Evolutionary conservation across 106 monocot genomes (phyloP), one percentile per base, ranked within the genome.

Genomic region (Dendrobium catenatum): DNA sequence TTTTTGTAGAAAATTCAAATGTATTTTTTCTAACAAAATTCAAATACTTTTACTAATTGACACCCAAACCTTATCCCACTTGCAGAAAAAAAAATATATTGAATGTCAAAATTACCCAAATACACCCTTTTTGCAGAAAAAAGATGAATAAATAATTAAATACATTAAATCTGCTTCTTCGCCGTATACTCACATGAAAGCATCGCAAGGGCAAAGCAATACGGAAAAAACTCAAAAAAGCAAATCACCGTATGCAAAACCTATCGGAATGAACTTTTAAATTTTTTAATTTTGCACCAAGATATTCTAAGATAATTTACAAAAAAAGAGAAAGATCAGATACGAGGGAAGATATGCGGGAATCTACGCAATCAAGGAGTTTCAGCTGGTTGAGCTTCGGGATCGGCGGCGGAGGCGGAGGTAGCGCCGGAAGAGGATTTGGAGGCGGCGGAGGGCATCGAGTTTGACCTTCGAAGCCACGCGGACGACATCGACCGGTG

Each of bases 401-500:
- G 44, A 43, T 18, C 5, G n/a, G 74, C 20, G 74, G 20, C 74
- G 74, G 42, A 1, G n/a, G 74, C 20, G 43, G 74, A 6, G 74
- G 18, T 18, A 18, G 74, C 43, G 42, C 29, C 2, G 44, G 74
- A 4, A 20, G 74, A 3, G 51, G 51, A 6, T 1, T 43, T 44
- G 42, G 42, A 19, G 42, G 74, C 43, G 43, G 20, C 19, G 43
- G 74, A 75, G 43, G 83, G 83, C 80, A 78, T 18, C 17, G 83
- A 82, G 4, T 83, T 81, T 37, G 83, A 80, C 11, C 87, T 80
- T 31, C 80, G 64, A 46, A 85, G 59, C 86, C 86, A 85, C 0
- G 80, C 22, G 1, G 90, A 80, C 0, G 85, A 82, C 29, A 64
- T 29, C 10, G 74, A 80, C 31, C 90, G 87, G 33, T 90, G 90